Base-by-base conservation (phyloP, 2,329 filamentous ascomycete species). In the Furcasterigmium sp. region DNA sequence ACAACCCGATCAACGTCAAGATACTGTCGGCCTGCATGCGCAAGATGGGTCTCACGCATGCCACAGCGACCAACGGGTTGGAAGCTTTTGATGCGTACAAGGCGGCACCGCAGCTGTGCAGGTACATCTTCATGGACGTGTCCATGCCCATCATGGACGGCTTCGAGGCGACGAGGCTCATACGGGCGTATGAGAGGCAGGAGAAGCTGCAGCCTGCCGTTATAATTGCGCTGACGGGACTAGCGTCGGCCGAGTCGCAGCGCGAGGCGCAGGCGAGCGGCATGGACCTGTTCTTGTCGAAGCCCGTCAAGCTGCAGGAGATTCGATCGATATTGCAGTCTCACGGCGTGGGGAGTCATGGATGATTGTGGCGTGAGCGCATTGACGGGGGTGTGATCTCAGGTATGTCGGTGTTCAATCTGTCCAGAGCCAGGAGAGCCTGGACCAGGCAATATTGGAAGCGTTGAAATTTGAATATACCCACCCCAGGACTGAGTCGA, bases 81-180 rank as follows among this genome's bases (percentile, higher is more conserved):
- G n/a, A n/a, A n/a, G n/a, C n/a, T n/a, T n/a, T n/a, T n/a, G n/a
- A n/a, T n/a, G n/a, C n/a, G n/a, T n/a, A n/a, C n/a, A n/a, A n/a
- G n/a, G n/a, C n/a, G n/a, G n/a, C n/a, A n/a, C n/a, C n/a, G n/a
- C n/a, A n/a, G n/a, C n/a, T n/a, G n/a, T n/a, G n/a, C n/a, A n/a
- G n/a, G n/a, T n/a, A n/a, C n/a, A n/a, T 97, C 40, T 71, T 97
- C 42, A 97, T 97, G 91, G 91, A 97, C 61, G 96, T 97, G 53
- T 91, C 97, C 60, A 73, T 97, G 43, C 91, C 91, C 5, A 84
- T 96, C 55, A 96, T 97, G 91, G 94, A 85, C 53, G 91, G 91
- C 1, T 70, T 97, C 21, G 89, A 96, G 49, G 91, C 91, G n/a
- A 97, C 91, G 0, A 88, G 91, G 2, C 58, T 62, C 15, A 77